Conservation (phyloP, 768 basidiomycete species). For the Pleurotus citrinopileatus region DNA sequence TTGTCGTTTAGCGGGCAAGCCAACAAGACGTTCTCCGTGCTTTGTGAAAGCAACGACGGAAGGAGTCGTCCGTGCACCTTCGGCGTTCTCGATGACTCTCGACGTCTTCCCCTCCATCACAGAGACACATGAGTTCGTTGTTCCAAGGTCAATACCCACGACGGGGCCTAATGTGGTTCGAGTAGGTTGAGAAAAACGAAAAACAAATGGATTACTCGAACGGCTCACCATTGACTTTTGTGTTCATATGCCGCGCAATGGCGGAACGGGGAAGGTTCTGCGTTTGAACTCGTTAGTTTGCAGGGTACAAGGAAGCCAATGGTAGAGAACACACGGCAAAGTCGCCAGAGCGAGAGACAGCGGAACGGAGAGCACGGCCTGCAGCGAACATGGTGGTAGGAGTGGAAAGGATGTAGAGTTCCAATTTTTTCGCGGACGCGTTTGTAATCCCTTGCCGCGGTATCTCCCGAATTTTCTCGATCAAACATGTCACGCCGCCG, state of each 20-base stretch:
- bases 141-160: constrained; percentile 95
- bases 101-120: constrained; percentile 96
- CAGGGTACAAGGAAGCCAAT: neutral
- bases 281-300: constrained; percentile 10
- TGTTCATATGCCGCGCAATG: constrained; percentile 92
- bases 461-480: constrained; percentile 34
- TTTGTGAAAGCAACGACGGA: constrained; percentile 99
- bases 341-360: constrained; percentile 56
- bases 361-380: constrained; percentile 60
- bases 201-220: constrained; percentile 13
- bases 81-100: constrained; percentile 95
- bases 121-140: constrained; percentile 88
- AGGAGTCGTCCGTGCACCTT: constrained; percentile 96
- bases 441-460: constrained; percentile 35
- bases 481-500: neutral
- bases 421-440: constrained; percentile 43
- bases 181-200: neutral
- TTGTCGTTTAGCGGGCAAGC: constrained; percentile 95
- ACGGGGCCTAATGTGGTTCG: constrained; percentile 65
- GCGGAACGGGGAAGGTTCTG: constrained; percentile 68
- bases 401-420: constrained; percentile 31
- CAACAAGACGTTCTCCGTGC: constrained; percentile 94
- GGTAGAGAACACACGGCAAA: constrained; percentile 49
- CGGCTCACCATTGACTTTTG: constrained; percentile 83
- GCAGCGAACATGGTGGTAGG: constrained; percentile 69